phyloP scores from a whole-genome alignment of 208 protist genomes.

The Crithidia fasciculata region DNA sequence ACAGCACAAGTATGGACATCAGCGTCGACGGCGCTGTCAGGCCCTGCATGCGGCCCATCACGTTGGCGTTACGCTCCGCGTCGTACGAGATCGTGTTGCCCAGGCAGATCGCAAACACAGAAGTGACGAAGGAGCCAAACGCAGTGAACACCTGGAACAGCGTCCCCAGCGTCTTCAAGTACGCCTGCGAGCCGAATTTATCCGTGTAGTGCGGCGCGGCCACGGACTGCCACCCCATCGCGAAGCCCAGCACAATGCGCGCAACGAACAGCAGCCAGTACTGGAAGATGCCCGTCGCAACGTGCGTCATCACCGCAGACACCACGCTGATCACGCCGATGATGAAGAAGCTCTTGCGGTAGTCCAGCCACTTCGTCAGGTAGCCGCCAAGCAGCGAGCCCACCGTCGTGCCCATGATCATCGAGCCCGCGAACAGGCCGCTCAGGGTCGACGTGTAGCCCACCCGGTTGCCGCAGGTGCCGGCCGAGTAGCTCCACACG shows the following conservation, averaged over 20 bases:
- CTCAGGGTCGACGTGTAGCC: conserved; percentile 53
- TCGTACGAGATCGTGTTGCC: conserved; percentile 30
- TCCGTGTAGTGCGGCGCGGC: conserved; percentile 57
- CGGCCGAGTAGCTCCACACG: conserved; percentile 40
- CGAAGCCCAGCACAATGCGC: conserved; percentile 59
- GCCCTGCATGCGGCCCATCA: conserved; percentile 43
- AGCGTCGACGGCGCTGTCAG: conserved; percentile 16
- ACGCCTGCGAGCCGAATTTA: conserved; percentile 40
- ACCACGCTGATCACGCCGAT: conserved; percentile 41
- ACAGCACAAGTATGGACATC: conserved; percentile 1
- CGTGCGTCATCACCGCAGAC: conserved; percentile 38
- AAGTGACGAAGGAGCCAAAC: conserved; percentile 41
- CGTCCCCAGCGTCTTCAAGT: conserved; percentile 29
- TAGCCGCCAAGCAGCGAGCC: conserved; percentile 44
- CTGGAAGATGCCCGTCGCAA: conserved; percentile 34
- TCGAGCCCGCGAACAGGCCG: conserved; percentile 58
- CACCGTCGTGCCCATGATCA: conserved; percentile 69
- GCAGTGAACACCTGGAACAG: conserved; percentile 44
- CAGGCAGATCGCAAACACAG: conserved; percentile 32
- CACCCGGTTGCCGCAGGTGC: conserved; percentile 37
- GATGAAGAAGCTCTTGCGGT: conserved; percentile 49
- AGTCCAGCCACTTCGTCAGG: conserved; percentile 44
- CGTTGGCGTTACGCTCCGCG: conserved; percentile 14
- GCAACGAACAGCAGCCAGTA: conserved; percentile 58
- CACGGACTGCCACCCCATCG: conserved; percentile 43